Evolutionary conservation across 371 early-diverging fungal genomes (phyloP), one percentile per base, ranked within the genome.

Genomic region (Mucor irregularis): DNA sequence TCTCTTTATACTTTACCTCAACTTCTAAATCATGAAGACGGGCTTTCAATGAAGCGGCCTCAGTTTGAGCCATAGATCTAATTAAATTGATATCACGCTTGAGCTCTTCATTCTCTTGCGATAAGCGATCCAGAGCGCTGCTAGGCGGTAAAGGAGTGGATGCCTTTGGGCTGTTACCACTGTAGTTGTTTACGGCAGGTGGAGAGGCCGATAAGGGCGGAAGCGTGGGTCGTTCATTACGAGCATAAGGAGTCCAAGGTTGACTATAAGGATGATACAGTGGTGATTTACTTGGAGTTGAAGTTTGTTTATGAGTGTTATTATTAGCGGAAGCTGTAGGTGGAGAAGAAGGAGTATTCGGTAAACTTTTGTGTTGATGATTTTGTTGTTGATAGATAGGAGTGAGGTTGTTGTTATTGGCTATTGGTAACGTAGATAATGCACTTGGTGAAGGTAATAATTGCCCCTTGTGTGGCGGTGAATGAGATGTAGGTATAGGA

Each of bases 1-100:
- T 4, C 46, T 10, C n/a, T n/a, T n/a, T n/a, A n/a, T n/a, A 10
- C 9, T 29, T 59, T 66, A 70, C 70, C 56, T 70, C 67, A 14
- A 70, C 61, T 58, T 66, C 67, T 14, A 70, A 35, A 45, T 66
- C 67, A 66, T 70, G 67, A 11, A 70, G 44, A 17, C 61, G 56
- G 5, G 60, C 50, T 50, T 67, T 63, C 3, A 61, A 34, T 5
- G 29, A 24, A 5, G 29, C 31, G 9, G 60, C 47, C 30, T 66
- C 67, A 17, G 51, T 57, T 37, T 56, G 54, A 14, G 64, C 52
- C 49, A 60, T 60, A 5, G 56, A 22, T 53, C 61, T 39, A 21
- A 61, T 35, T 21, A 57, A 58, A 44, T 61, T 46, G 14, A 66
- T 49, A 30, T 66, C 66, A 46, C 57, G 61, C 42, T 61, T 61